These are phyloP conservation scores for Ophioceras dolichostomum DNA, from an alignment of 2,329 filamentous ascomycete species.

Conservation along the genomic window DNA sequence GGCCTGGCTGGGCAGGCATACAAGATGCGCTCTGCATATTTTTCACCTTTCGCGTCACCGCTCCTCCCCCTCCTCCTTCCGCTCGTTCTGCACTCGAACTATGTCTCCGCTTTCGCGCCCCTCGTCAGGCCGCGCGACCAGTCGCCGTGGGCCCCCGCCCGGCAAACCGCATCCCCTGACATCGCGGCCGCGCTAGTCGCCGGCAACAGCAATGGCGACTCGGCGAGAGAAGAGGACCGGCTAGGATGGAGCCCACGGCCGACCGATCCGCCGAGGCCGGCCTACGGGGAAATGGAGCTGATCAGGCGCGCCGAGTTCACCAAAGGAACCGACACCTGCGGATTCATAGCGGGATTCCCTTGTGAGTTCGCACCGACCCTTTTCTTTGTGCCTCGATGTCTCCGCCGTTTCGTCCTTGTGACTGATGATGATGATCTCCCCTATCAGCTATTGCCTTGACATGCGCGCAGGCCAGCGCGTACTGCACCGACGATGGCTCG, in stretches of 20 bases:
- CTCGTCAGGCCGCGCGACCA: neutral
- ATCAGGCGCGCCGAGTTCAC: constrained; percentile 4
- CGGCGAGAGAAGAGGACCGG: neutral
- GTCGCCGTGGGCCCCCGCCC: neutral
- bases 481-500: constrained; percentile 6
- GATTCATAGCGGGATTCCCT: constrained; percentile 4
- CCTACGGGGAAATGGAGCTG: constrained; percentile 4
- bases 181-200: no score
- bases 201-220: no score
- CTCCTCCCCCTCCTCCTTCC: neutral
- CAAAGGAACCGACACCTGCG: constrained; percentile 6
- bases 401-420: neutral
- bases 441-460: neutral
- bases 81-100: no score
- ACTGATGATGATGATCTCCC: neutral
- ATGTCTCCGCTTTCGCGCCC: neutral
- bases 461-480: neutral
- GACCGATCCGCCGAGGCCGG: neutral
- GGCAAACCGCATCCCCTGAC: neutral
- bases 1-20: neutral
- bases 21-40: neutral
- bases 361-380: constrained; percentile 1
- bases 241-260: neutral
- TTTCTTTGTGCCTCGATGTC: neutral
- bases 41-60: neutral